These are phyloP conservation scores for Fraxinus americana DNA, from an alignment of 257 asterid species.

Conservation along the genomic window DNA sequence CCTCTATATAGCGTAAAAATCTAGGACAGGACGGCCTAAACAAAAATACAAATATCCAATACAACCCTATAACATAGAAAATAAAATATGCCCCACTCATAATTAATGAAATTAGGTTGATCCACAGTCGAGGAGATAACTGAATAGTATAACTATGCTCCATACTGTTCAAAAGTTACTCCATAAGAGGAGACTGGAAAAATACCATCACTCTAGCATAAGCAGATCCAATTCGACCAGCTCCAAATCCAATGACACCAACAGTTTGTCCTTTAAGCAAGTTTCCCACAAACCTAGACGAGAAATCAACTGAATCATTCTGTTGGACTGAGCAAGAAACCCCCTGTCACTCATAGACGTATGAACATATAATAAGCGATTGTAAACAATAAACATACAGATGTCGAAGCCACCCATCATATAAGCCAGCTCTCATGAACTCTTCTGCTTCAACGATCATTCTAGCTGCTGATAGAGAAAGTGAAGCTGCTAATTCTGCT, in stretches of 20 bases:
- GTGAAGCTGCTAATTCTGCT: conserved; percentile 95
- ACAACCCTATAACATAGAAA: too few species aligned
- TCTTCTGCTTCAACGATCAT: conserved; percentile 96
- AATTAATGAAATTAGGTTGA: background rate
- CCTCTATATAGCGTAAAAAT: too few species aligned
- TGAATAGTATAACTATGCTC: background rate
- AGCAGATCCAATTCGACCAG: conserved; percentile 97
- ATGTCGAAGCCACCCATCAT: conserved; percentile 99
- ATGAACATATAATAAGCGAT: background rate
- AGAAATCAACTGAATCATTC: conserved; percentile 5
- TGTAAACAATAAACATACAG: conserved; percentile 47
- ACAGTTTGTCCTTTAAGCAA: conserved; percentile 96
- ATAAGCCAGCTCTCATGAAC: conserved; percentile 92
- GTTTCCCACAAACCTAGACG: conserved; percentile 90
- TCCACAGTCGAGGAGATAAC: background rate
- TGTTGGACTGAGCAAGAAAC: background rate
- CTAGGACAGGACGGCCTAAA: background rate
- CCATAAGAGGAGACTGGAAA: background rate
- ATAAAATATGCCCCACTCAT: too few species aligned
- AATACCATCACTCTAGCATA: conserved; percentile 98
- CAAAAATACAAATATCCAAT: too few species aligned
- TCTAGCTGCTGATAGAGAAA: conserved; percentile 84
- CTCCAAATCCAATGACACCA: conserved; percentile 98
- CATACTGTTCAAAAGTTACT: background rate
- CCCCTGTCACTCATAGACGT: background rate